A percentile compares a stretch with the other conserved stretches of the same genome.
Evolutionary conservation across 1,284 basidiomycete species (phyloP).

Genomic region (Chondrostereum purpureum): DNA sequence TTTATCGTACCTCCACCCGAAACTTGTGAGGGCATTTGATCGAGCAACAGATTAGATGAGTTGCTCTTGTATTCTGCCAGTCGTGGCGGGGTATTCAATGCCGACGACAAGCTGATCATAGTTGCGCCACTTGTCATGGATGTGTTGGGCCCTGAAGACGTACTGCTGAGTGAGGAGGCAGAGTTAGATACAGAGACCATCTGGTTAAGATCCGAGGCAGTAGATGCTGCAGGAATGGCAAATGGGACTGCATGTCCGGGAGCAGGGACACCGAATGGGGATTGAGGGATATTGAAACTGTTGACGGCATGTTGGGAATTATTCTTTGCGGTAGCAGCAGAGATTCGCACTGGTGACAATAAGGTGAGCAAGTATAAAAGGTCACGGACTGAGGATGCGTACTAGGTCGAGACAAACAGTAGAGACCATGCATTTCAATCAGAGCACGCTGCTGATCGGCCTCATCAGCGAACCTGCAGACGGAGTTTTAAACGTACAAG

Average conservation of each 20-base stretch:
- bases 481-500: conserved; percentile 11
- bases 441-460: conserved; percentile 82
- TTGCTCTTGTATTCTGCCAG: conserved; percentile 41
- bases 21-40: too few relatives aligned
- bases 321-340: conserved; percentile 83
- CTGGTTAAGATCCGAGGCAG: too few relatives aligned
- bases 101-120: conserved; percentile 40
- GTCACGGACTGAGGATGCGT: conserved; percentile 27
- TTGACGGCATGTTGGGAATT: too few relatives aligned
- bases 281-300: too few relatives aligned
- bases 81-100: background rate
- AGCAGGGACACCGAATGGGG: too few relatives aligned
- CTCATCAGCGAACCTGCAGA: conserved; percentile 73
- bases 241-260: too few relatives aligned
- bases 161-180: background rate
- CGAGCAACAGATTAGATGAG: too few relatives aligned
- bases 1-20: too few relatives aligned
- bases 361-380: conserved; percentile 4
- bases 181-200: too few relatives aligned
- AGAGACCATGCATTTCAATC: conserved; percentile 85
- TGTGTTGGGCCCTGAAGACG: conserved; percentile 31
- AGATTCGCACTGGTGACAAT: conserved; percentile 70
- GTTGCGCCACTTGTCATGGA: conserved; percentile 51
- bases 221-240: conserved; percentile 40
- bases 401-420: conserved; percentile 82